phyloP scores from a whole-genome alignment of 257 asterid species.

The Henckelia pumila region DNA sequence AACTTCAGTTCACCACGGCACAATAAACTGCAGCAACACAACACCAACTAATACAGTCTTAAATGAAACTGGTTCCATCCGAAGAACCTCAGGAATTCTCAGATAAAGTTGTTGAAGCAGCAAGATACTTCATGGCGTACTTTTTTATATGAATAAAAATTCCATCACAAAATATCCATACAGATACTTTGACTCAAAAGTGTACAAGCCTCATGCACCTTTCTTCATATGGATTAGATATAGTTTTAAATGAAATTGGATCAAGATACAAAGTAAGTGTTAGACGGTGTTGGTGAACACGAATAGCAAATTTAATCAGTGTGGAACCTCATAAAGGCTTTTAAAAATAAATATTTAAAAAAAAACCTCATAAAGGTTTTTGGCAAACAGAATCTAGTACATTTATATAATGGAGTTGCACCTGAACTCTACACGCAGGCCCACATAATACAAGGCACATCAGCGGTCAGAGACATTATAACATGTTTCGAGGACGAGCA shows the following conservation, averaged over 20 bases:
- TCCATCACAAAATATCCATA: conserved; percentile 1
- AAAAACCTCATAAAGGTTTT: background rate
- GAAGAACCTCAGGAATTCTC: conserved; percentile 10
- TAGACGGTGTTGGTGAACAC: background rate
- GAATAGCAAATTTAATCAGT: background rate
- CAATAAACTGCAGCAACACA: conserved; percentile 19
- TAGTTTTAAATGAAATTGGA: background rate
- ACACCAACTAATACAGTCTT: conserved; percentile 6
- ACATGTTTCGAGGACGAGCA: conserved; percentile 15
- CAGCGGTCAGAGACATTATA: conserved; percentile 4
- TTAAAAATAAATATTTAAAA: no score
- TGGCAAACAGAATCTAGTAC: background rate
- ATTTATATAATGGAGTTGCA: background rate
- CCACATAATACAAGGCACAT: conserved; percentile 1
- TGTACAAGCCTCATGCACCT: conserved; percentile 6
- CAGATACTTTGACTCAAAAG: background rate
- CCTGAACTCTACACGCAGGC: background rate
- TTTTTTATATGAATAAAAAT: background rate
- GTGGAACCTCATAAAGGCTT: background rate
- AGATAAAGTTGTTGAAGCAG: conserved; percentile 4
- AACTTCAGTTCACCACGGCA: conserved; percentile 18
- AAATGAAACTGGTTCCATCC: conserved; percentile 6
- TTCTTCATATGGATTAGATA: conserved; percentile 6
- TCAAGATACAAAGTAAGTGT: background rate
- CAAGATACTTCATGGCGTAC: conserved; percentile 4